Conservation (phyloP, 2,329 filamentous ascomycete species). For the Pseudogymnoascus sp. region DNA sequence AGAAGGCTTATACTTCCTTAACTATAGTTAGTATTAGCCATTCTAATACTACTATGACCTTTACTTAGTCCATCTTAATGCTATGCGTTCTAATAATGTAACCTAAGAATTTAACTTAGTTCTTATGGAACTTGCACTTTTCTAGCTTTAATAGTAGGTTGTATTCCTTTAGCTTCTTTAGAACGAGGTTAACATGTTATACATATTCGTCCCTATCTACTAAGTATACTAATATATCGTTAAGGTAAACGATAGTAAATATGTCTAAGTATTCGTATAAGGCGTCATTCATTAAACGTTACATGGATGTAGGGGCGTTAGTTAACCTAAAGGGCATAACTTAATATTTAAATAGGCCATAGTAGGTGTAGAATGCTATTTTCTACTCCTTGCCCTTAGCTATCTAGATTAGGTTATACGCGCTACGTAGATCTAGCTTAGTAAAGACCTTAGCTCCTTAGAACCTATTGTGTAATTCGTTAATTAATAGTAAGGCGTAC, state of each 20-base stretch:
- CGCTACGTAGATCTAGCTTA: constrained; percentile 27
- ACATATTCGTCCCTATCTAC: constrained; percentile 13
- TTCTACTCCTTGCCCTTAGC: constrained; percentile 27
- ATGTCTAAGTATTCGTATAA: constrained; percentile 11
- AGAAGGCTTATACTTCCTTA: constrained; percentile 22
- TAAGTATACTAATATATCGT: constrained; percentile 28
- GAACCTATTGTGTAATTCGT: constrained; percentile 24
- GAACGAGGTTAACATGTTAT: constrained; percentile 8
- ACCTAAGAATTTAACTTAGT: constrained; percentile 15
- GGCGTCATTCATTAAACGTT: constrained; percentile 23
- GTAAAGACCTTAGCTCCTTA: constrained; percentile 21
- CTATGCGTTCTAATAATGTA: constrained; percentile 13
- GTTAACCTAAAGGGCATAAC: constrained; percentile 24
- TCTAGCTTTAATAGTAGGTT: neutral
- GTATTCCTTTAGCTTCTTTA: constrained; percentile 6
- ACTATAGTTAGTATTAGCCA: constrained; percentile 14
- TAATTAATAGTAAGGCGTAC: constrained; percentile 27
- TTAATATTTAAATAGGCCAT: constrained; percentile 28
- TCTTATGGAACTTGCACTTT: constrained; percentile 16
- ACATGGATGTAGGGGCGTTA: constrained; percentile 20
- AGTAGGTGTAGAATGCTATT: constrained; percentile 28
- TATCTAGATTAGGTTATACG: constrained; percentile 29
- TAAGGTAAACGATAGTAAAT: constrained; percentile 19
- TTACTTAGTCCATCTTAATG: constrained; percentile 15
- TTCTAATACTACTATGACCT: constrained; percentile 15